Percentiles rank a stretch among this genome's conserved stretches.
phyloP scores from a whole-genome alignment of 768 basidiomycete genomes.

The Crucibulum laeve region DNA sequence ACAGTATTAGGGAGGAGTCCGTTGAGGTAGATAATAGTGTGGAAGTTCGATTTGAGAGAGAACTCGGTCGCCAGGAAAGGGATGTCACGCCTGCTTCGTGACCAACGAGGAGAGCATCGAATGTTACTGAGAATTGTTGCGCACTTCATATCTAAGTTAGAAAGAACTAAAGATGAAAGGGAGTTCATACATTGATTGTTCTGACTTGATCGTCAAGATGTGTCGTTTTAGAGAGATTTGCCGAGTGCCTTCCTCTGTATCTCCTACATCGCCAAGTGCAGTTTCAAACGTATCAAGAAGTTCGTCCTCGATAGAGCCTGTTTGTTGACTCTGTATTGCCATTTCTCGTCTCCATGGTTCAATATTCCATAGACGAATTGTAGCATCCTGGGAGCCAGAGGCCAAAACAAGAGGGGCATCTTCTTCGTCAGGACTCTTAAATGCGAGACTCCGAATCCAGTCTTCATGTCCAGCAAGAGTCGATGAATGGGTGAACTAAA shows the following conservation, averaged over 20 bases:
- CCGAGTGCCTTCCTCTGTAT: conserved; percentile 73
- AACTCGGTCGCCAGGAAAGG: conserved; percentile 70
- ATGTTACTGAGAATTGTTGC: conserved; percentile 71
- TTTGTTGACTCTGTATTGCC: conserved; percentile 15
- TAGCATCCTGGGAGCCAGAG: conserved; percentile 93
- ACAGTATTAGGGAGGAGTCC: conserved; percentile 93
- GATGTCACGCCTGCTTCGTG: conserved; percentile 93
- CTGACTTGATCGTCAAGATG: conserved; percentile 59
- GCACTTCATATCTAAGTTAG: conserved; percentile 16
- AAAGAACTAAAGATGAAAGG: not conserved
- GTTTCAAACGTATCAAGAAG: conserved; percentile 87
- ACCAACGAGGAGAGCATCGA: conserved; percentile 93
- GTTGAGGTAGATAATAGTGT: conserved; percentile 89
- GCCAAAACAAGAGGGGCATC: conserved; percentile 67
- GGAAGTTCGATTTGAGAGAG: conserved; percentile 19
- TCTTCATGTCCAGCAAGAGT: conserved; percentile 86
- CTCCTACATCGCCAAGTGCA: conserved; percentile 65
- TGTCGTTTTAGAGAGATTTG: conserved; percentile 91
- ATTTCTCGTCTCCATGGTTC: conserved; percentile 38
- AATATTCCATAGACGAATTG: conserved; percentile 91
- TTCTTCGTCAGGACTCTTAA: conserved; percentile 33
- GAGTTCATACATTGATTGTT: conserved; percentile 26
- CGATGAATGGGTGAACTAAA: conserved; percentile 57
- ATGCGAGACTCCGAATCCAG: conserved; percentile 84
- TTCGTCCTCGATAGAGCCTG: conserved; percentile 59